phyloP scores from a whole-genome alignment of 176 grass and related monocot genomes.

The Pharus latifolius region DNA sequence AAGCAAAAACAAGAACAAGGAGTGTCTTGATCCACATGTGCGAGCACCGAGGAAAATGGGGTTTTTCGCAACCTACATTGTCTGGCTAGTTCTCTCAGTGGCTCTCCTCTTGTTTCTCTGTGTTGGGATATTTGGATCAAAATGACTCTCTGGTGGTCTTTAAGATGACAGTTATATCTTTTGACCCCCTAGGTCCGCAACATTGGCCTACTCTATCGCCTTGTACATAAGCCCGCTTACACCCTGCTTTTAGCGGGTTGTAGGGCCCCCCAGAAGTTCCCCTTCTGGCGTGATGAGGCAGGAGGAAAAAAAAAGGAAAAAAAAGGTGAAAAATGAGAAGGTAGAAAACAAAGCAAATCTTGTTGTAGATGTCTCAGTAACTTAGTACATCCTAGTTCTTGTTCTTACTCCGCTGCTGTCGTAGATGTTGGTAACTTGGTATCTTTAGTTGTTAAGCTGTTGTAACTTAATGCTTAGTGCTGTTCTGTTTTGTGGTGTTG shows the following conservation, averaged over 20 bases:
- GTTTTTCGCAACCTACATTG: background rate
- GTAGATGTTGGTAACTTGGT: conserved; percentile 1
- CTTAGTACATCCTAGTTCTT: conserved; percentile 20
- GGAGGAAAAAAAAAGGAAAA: conserved; percentile 7
- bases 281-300: background rate
- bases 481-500: background rate
- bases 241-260: background rate
- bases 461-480: conserved; percentile 3
- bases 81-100: conserved; percentile 39
- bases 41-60: conserved; percentile 10
- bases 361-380: conserved; percentile 11
- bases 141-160: background rate
- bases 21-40: background rate
- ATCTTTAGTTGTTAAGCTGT: conserved; percentile 18
- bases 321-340: conserved; percentile 1
- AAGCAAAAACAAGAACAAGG: conserved; percentile 12
- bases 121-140: conserved; percentile 28
- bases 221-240: conserved; percentile 15
- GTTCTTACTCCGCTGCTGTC: background rate
- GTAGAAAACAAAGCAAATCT: background rate
- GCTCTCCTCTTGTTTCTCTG: conserved; percentile 29
- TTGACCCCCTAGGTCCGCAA: background rate
- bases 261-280: background rate
- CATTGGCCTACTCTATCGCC: background rate
- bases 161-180: background rate